Base-by-base conservation (phyloP, 371 early-diverging fungal species). In the Mortierella sp. region DNA sequence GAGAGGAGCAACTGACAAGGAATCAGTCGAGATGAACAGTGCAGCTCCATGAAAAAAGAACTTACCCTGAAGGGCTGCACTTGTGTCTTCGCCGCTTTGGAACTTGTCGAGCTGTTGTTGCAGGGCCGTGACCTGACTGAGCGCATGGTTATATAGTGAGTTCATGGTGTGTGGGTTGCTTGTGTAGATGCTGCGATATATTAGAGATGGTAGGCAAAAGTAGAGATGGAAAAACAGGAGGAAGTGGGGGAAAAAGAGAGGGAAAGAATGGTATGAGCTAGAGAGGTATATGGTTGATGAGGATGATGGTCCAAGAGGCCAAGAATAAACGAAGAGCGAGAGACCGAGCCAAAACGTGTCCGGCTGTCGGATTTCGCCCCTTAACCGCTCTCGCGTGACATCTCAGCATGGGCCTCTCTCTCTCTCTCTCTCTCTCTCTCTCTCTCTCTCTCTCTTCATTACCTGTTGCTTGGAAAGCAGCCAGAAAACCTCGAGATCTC, bases 41-140 rank as follows among this genome's bases (percentile, higher is more conserved):
- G 37, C 37, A 37, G 3, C 9, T 37, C 9, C n/a, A n/a, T n/a
- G n/a, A n/a, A n/a, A 37, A 37, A 37, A 37, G 9, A 37, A 37
- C 37, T 48, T 86, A 89, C 89, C 89, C 83, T 89, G 89, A 44
- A 89, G 81, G 18, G 88, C 89, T 18, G 82, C 87, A 23, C 87
- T 87, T 53, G 84, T 77, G 72, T 89, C 89, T 69, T 88, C 83
- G 6, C 88, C 88, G 15, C 86, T 82, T 51, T 84, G 84, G 63
- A 89, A 89, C 64, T 84, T 87, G 46, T 86, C 84, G 15, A 89
- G 74, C 67, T 89, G 87, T 62, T 82, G 83, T 58, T 87, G 84
- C 62, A 89, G 68, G 16, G 87, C 84, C 50, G 86, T 85, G 37
- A 82, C 83, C 74, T 89, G 89, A 70, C 88, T 89, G 62, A 89